These are phyloP conservation scores for Protomyces macrosporus DNA, from an alignment of 1,139 yeast species.

Conservation along the genomic window DNA sequence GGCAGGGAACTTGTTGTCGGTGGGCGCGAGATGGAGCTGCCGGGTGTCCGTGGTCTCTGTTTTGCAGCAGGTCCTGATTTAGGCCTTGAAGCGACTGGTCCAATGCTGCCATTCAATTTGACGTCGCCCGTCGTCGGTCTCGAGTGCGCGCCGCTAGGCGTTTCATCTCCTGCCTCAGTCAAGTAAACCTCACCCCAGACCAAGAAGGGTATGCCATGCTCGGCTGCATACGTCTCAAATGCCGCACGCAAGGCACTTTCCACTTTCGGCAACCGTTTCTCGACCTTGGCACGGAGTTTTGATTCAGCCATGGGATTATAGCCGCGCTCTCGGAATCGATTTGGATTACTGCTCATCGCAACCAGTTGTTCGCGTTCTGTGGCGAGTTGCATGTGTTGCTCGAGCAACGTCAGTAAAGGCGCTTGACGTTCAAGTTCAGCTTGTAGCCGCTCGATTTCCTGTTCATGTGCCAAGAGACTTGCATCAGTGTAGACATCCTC, in stretches of 20 bases:
- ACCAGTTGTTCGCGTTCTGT: slow-evolving; percentile 59
- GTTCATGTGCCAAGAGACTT: slow-evolving; percentile 55
- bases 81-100: no score
- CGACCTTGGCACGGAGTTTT: slow-evolving; percentile 60
- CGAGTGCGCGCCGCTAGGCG: no score
- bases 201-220: slow-evolving; percentile 34
- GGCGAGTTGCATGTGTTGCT: slow-evolving; percentile 52
- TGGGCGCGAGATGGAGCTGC: not conserved
- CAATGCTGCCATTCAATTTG: no score
- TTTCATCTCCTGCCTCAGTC: not conserved
- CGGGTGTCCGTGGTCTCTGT: slow-evolving; percentile 11
- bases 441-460: slow-evolving; percentile 52
- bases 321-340: slow-evolving; percentile 71
- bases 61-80: no score
- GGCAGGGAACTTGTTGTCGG: not conserved
- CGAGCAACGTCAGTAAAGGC: slow-evolving; percentile 53
- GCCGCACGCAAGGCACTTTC: slow-evolving; percentile 50
- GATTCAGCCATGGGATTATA: slow-evolving; percentile 62
- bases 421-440: slow-evolving; percentile 49
- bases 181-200: slow-evolving; percentile 13
- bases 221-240: slow-evolving; percentile 47
- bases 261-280: slow-evolving; percentile 61
- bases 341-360: slow-evolving; percentile 71
- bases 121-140: no score
- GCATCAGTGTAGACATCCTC: slow-evolving; percentile 50